These are phyloP conservation scores for Huntiella decipiens DNA, from an alignment of 2,329 filamentous ascomycete genomes.

Conservation along the genomic window DNA sequence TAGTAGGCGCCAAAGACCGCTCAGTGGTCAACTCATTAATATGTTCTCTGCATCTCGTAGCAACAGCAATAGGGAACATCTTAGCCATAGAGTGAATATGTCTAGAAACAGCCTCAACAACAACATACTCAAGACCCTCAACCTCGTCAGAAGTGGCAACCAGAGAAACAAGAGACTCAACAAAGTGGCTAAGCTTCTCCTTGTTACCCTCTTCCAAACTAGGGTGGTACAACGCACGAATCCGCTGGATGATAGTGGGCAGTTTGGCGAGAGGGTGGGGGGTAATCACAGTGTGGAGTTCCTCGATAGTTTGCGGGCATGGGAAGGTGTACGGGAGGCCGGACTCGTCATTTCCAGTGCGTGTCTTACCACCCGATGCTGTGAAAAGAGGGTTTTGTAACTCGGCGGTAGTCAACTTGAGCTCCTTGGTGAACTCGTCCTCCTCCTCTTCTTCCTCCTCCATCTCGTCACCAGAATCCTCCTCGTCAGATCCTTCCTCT, in stretches of 20 bases:
- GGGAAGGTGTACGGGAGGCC: slow-evolving; percentile 66
- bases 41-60: slow-evolving; percentile 56
- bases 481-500: slow-evolving; percentile 18
- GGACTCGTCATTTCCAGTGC: slow-evolving; percentile 27
- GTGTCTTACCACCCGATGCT: slow-evolving; percentile 23
- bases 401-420: slow-evolving; percentile 38
- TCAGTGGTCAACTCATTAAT: slow-evolving; percentile 35
- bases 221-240: slow-evolving; percentile 80
- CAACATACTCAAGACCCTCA: slow-evolving; percentile 34
- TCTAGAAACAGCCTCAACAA: slow-evolving; percentile 63
- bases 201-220: slow-evolving; percentile 76
- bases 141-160: slow-evolving; percentile 27
- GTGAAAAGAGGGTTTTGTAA: slow-evolving; percentile 33
- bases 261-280: slow-evolving; percentile 44
- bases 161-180: slow-evolving; percentile 45
- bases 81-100: slow-evolving; percentile 89
- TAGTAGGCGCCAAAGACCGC: slow-evolving; percentile 27
- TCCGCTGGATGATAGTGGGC: slow-evolving; percentile 67
- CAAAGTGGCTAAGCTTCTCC: slow-evolving; percentile 52
- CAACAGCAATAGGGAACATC: slow-evolving; percentile 60
- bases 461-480: slow-evolving; percentile 18
- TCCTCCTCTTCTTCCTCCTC: slow-evolving; percentile 29
- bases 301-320: slow-evolving; percentile 61
- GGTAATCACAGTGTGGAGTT: slow-evolving; percentile 50
- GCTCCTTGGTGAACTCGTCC: slow-evolving; percentile 53